A percentile compares a stretch with the other conserved stretches of the same genome.
phyloP scores from a whole-genome alignment of 257 asterid genomes.

The Ilex aquifolium region DNA sequence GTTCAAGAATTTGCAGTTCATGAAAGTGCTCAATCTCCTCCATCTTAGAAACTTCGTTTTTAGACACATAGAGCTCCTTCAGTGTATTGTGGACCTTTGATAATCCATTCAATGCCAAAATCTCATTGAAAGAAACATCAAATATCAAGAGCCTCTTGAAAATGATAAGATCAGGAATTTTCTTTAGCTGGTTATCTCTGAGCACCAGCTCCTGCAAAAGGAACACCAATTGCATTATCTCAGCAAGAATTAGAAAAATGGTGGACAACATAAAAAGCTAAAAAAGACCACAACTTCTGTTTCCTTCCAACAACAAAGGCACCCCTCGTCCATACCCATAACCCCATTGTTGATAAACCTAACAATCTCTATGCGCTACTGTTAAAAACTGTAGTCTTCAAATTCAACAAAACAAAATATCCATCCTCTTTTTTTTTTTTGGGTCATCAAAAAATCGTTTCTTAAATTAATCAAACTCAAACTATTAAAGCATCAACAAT shows the following conservation, averaged over 20 bases:
- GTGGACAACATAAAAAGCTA: background rate
- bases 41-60: slow-evolving; percentile 79
- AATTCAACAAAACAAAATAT: too few species aligned
- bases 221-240: slow-evolving; percentile 6
- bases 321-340: too few species aligned
- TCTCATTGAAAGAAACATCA: slow-evolving; percentile 90
- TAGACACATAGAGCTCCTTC: slow-evolving; percentile 86
- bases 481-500: too few species aligned
- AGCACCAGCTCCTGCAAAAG: slow-evolving; percentile 73
- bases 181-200: slow-evolving; percentile 91
- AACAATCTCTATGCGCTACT: too few species aligned
- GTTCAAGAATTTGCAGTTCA: slow-evolving; percentile 83
- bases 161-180: slow-evolving; percentile 73
- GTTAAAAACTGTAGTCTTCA: too few species aligned
- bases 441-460: too few species aligned
- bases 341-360: too few species aligned
- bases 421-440: too few species aligned
- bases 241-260: background rate
- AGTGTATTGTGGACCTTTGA: slow-evolving; percentile 67
- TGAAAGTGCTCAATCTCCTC: slow-evolving; percentile 91
- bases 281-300: too few species aligned
- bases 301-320: too few species aligned
- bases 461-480: too few species aligned
- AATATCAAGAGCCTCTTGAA: slow-evolving; percentile 73
- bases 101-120: slow-evolving; percentile 61